Conservation (phyloP, 2,329 filamentous ascomycete species). For the Fusarium equiseti region DNA sequence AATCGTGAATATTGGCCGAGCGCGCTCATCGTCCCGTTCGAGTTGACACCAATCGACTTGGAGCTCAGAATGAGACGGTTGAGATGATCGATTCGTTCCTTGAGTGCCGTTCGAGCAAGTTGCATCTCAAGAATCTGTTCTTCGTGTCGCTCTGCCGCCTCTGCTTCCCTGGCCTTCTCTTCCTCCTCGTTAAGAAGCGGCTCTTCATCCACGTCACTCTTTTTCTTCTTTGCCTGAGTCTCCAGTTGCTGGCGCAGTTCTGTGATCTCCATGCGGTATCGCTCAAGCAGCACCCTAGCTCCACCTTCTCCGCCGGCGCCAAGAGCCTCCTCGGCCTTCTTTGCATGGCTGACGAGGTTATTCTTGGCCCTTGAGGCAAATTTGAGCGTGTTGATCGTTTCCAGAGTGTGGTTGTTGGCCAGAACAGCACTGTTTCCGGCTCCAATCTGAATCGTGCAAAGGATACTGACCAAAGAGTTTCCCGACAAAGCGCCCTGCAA, state of each 20-base stretch:
- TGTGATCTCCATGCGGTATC: slow-evolving; percentile 92
- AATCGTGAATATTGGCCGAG: slow-evolving; percentile 72
- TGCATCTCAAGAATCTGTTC: slow-evolving; percentile 99
- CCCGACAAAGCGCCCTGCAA: slow-evolving; percentile 93
- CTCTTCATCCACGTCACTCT: slow-evolving; percentile 70
- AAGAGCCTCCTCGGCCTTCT: slow-evolving; percentile 90
- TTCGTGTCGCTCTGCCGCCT: slow-evolving; percentile 88
- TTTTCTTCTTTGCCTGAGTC: slow-evolving; percentile 78
- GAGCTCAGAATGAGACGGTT: slow-evolving; percentile 96
- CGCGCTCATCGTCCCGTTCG: slow-evolving; percentile 76
- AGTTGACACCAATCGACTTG: slow-evolving; percentile 94
- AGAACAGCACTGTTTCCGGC: slow-evolving; percentile 77
- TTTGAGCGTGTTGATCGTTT: slow-evolving; percentile 96
- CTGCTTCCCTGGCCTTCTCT: slow-evolving; percentile 79
- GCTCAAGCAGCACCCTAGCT: slow-evolving; percentile 87
- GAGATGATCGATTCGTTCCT: slow-evolving; percentile 96
- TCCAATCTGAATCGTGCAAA: slow-evolving; percentile 96
- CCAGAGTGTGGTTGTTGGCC: slow-evolving; percentile 80
- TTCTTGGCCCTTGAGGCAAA: slow-evolving; percentile 98
- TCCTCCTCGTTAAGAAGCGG: slow-evolving; percentile 74
- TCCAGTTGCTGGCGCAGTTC: slow-evolving; percentile 86
- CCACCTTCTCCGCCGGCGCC: slow-evolving; percentile 85
- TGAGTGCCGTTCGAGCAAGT: slow-evolving; percentile 91
- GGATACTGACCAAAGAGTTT: slow-evolving; percentile 93
- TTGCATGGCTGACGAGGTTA: slow-evolving; percentile 96